Conservation (phyloP, 495 filamentous ascomycete genomes). For the Trichoderma virens region DNA sequence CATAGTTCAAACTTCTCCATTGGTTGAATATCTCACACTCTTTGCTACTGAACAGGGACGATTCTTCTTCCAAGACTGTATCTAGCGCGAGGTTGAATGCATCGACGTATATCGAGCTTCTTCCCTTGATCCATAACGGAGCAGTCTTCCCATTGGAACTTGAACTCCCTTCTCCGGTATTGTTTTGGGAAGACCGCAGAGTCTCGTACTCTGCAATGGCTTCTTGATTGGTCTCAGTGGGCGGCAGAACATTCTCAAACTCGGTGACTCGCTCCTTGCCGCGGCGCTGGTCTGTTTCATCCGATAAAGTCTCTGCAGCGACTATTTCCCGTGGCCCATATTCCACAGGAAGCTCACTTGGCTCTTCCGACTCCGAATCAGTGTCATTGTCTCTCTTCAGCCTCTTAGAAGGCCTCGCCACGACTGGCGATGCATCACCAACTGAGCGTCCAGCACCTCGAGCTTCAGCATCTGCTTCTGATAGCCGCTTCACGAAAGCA, state of each 20-base stretch:
- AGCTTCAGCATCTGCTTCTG: conserved; percentile 20
- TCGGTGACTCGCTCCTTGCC: conserved; percentile 51
- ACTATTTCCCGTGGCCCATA: not conserved
- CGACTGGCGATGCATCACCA: not conserved
- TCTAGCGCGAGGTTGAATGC: conserved; percentile 91
- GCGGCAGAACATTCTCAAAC: conserved; percentile 68
- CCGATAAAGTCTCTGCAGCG: not conserved
- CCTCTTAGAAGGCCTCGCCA: not conserved
- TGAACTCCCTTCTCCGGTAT: conserved; percentile 31
- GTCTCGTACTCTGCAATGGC: conserved; percentile 78
- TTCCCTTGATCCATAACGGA: conserved; percentile 40
- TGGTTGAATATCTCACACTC: conserved; percentile 70
- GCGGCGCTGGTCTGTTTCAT: conserved; percentile 15
- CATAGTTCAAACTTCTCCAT: conserved; percentile 71
- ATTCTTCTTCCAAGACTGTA: conserved; percentile 84
- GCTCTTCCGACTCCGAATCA: not conserved
- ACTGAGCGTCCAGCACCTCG: conserved; percentile 18
- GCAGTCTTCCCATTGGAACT: conserved; percentile 26
- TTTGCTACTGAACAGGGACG: conserved; percentile 74
- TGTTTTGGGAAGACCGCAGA: conserved; percentile 37
- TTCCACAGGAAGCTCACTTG: not conserved
- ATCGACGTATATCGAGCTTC: conserved; percentile 91
- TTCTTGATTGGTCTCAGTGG: conserved; percentile 55
- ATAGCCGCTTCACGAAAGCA: conserved; percentile 10
- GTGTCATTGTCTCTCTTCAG: not conserved